Evolutionary conservation across 768 basidiomycete genomes (phyloP), one percentile per base, ranked within the genome.

Genomic region (Xerocomus potaroensis): DNA sequence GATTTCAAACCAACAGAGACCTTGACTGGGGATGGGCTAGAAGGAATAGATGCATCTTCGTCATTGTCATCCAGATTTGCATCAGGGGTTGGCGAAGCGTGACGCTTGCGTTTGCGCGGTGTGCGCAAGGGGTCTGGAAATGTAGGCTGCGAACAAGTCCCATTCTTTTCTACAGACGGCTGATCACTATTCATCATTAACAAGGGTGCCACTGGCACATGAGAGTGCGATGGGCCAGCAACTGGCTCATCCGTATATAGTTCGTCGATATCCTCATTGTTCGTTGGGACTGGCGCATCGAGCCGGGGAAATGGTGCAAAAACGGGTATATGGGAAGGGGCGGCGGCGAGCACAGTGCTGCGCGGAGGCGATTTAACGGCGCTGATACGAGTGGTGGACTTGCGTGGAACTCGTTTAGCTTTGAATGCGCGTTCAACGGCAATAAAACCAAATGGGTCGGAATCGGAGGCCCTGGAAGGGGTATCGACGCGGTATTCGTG

Each of bases 391-490:
- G 41, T 32, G 12, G 41, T 14, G 16, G 54, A 41, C 31, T 46
- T 54, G 16, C 8, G 51, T 18, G 47, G 37, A 22, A 48, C 52
- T 7, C 76, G 75, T 33, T 71, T 65, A 1, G 61, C 69, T 54
- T 75, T 77, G 50, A 80, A 58, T 40, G 71, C 75, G 41, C 68
- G 69, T 57, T 81, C 79, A 1, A 77, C 69, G 15, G 78, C 75
- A 26, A 78, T 66, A 50, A 81, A 80, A 0, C 79, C 80, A 49
- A 81, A 81, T 0, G 78, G 79, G 49, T 81, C 79, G 0, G 76
- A 76, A 31, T 61, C 64, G 18, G 61, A 63, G 7, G 56, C 41
- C 4, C 37, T 61, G 34, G 56, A 51, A 5, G 65, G 63, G 1
- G 58, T 53, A 16, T 43, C 51, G 6, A 62, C 48, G 9, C 45